Base-by-base conservation (phyloP, 2,329 filamentous ascomycete species). In the Penicillium sp. region DNA sequence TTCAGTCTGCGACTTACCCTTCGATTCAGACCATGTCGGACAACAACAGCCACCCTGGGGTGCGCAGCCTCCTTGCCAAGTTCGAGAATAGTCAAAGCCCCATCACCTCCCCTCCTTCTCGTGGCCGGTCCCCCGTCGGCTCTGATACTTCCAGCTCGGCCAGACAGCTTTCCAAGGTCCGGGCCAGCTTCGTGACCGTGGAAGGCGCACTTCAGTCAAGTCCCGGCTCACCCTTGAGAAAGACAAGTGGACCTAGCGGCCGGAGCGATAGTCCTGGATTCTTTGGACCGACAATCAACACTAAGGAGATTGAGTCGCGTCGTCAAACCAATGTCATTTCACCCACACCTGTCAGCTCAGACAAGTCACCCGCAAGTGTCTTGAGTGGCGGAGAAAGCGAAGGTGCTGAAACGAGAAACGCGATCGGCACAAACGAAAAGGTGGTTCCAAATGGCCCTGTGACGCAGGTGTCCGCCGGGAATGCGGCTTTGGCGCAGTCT, bases 41-140 rank as follows among this genome's bases (percentile, higher is more conserved):
- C 45, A 59, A 52, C 48, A 59, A 58, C 43, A 41, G 51, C 42
- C 57, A 65, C 43, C 64, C 63, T 25, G 82, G 80, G 63, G 84
- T 88, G 63, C 84, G 78, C 72, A 87, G 86, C 72, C 80, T 90
- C 57, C 78, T 85, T 60, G 86, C 86, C 63, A 88, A 87, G 78
- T 90, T 90, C 67, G 86, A 90, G 75, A 86, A 82, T 69, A 80
- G 78, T 66, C 79, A 81, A 57, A 74, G 75, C 53, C 81, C 56
- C 39, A 60, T 82, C 57, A 74, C 76, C 49, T 84, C 79, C 59
- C 79, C 82, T 55, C 81, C 83, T 12, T 84, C 85, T 54, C 77
- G 85, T 73, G 86, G 85, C 52, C 78, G 85, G 67, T 85, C 83
- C 49, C 84, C 84, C 46, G 81, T 76, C 47, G 65, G 62, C 26